Evolutionary conservation across 225 moss, liverwort and hornwort genomes (phyloP), one percentile per base, ranked within the genome.

Genomic region (Pseudoscleropodium purum): DNA sequence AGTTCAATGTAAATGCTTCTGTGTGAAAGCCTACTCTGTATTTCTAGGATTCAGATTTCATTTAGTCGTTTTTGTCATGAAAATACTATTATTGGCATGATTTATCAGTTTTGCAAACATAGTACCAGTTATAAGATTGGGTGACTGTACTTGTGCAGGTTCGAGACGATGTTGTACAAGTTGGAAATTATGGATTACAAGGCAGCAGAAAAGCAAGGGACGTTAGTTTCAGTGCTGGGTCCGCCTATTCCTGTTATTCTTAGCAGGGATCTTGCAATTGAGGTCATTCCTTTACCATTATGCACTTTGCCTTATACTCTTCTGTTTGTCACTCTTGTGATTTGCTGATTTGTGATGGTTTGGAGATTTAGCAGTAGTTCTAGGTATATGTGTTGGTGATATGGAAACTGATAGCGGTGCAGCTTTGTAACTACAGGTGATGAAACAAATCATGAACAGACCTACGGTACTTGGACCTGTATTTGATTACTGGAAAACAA

Each of bases 131-230:
- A 88, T 80, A 15, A 68, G 82, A 83, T 60, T 75, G 75, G 49
- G 76, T 86, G 68, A 87, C 67, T 80, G 30, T 64, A 66, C 65
- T 78, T 83, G 64, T 75, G 90, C 86, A 99, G 99, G 95, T 96
- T 99, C 79, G 99, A 99, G 92, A 92, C 92, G 91, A 97, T 99
- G 97, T 92, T 99, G 85, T 97, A 97, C 87, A 96, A 95, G 90
- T 92, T 99, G 97, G 99, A 99, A 89, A 89, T 95, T 68, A 89
- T 99, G 96, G 99, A 99, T 95, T 93, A 97, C 87, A 99, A 97
- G 92, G 95, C 93, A 75, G 95, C 97, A 84, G 97, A 99, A 80
- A 92, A 95, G 93, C 92, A 95, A 84, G 97, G 96, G 91, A 92
- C 91, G 83, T 88, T 95, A 86, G 94, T 96, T 52, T 72, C 94